Evolutionary conservation across 208 protist genomes (phyloP), one percentile per base, ranked within the genome.

Genomic region (Trichomonas tenax): DNA sequence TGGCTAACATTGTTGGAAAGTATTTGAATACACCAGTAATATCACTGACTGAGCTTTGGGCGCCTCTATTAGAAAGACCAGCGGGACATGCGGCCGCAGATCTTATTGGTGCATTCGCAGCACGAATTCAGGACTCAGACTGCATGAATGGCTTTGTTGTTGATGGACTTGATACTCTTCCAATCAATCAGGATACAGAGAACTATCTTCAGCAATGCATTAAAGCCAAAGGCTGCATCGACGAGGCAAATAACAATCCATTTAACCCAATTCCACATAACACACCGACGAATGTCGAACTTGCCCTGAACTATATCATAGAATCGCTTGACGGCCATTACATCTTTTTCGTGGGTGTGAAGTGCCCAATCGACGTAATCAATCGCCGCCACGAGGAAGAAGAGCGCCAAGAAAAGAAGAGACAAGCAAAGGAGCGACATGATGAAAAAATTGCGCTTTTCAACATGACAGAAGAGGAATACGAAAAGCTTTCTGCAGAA

Each of bases 401-500:
- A 51, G 44, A 93, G 51, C 34, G 26, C 0, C 8, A 38, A 51
- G 44, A 58, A 51, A 93, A 44, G 31, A 93, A 93, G 44, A 48
- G 44, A 38, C 6, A 51, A 38, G 14, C 15, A 34, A 40, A 38
- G 38, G 44, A 48, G n/a, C 4, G 44, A 48, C 23, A 51, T 11
- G 0, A 93, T 49, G 86, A 93, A 15, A 51, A 93, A 93, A 51
- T 48, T 21, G n/a, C 11, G 14, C 31, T 93, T 0, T 93, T 93
- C n/a, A 93, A 93, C 15, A 93, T 93, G 86, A 93, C 86, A 34
- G 86, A 93, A 38, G 40, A 48, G 38, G 44, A 93, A 51, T 93
- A 93, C n/a, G 44, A 48, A 3, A 51, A 48, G 9, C 26, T 93
- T 34, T 49, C 15, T 51, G 23, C 41, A 38, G 86, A 93, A 51